Evolutionary conservation across 2,329 filamentous ascomycete species (phyloP).

Genomic region (Aspergillus sp.): DNA sequence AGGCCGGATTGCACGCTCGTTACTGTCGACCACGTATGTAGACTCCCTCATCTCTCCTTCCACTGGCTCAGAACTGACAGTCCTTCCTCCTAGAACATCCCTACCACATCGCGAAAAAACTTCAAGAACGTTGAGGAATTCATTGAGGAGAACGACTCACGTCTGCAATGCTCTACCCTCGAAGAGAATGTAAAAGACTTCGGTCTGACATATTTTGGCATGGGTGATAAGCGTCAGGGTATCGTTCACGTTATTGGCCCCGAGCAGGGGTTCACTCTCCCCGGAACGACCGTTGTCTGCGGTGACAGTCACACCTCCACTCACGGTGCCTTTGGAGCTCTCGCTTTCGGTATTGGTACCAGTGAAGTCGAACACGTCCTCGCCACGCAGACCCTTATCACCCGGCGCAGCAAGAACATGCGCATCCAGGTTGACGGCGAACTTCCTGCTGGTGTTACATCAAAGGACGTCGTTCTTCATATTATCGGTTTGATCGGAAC

Average conservation of each 20-base stretch:
- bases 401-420: slow-evolving; percentile 98
- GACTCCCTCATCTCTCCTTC: not conserved
- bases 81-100: slow-evolving; percentile 69
- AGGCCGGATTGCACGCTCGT: slow-evolving; percentile 95
- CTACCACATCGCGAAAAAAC: slow-evolving; percentile 83
- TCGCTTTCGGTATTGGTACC: slow-evolving; percentile 96
- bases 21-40: slow-evolving; percentile 89
- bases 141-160: slow-evolving; percentile 90
- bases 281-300: slow-evolving; percentile 94
- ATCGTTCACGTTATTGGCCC: slow-evolving; percentile 98
- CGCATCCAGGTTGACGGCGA: slow-evolving; percentile 91
- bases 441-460: slow-evolving; percentile 85
- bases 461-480: slow-evolving; percentile 92
- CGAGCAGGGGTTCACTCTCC: slow-evolving; percentile 97
- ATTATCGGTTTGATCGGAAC: slow-evolving; percentile 93
- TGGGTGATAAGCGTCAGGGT: slow-evolving; percentile 93
- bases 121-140: slow-evolving; percentile 94
- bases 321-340: slow-evolving; percentile 90
- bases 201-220: slow-evolving; percentile 93
- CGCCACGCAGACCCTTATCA: slow-evolving; percentile 92
- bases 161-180: slow-evolving; percentile 89
- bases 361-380: slow-evolving; percentile 98
- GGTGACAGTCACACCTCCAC: slow-evolving; percentile 98
- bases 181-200: slow-evolving; percentile 98
- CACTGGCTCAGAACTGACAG: slow-evolving; percentile 12